phyloP scores from a whole-genome alignment of 257 asterid species.

The Nicotiana obtusifolia region DNA sequence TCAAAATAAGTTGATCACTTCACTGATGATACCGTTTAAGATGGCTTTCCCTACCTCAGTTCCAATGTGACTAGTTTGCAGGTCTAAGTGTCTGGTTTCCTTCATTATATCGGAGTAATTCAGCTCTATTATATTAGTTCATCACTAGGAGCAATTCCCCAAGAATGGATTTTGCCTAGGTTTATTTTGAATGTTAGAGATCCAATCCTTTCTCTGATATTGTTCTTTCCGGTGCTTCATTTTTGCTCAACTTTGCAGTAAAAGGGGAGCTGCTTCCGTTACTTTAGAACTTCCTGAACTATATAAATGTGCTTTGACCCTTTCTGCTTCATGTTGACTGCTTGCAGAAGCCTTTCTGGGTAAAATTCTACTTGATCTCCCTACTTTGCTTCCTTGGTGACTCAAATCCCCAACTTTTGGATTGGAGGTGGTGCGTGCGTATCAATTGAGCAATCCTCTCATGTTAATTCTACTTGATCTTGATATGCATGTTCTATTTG shows the following conservation, averaged over 20 bases:
- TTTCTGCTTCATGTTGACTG: too few species aligned
- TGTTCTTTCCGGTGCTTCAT: background rate
- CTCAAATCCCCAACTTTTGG: too few species aligned
- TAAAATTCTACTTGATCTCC: too few species aligned
- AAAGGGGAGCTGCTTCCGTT: background rate
- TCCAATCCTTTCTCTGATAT: background rate
- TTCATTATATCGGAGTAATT: background rate
- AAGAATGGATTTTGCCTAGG: background rate
- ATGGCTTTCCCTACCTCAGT: background rate
- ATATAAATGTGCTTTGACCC: background rate
- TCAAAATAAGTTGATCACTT: background rate
- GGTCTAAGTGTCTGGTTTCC: background rate
- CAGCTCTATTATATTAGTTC: background rate
- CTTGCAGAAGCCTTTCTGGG: too few species aligned
- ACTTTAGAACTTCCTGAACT: background rate
- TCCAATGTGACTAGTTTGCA: background rate
- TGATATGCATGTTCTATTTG: too few species aligned
- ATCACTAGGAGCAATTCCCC: background rate
- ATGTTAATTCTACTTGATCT: too few species aligned
- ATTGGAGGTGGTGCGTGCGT: too few species aligned
- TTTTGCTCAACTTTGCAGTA: background rate
- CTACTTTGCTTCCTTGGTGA: too few species aligned
- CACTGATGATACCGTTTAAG: background rate
- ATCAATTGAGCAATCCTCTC: too few species aligned
- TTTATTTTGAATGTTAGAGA: background rate